Evolutionary conservation across 371 early-diverging fungal genomes (phyloP).

Genomic region (Apophysomyces elegans): DNA sequence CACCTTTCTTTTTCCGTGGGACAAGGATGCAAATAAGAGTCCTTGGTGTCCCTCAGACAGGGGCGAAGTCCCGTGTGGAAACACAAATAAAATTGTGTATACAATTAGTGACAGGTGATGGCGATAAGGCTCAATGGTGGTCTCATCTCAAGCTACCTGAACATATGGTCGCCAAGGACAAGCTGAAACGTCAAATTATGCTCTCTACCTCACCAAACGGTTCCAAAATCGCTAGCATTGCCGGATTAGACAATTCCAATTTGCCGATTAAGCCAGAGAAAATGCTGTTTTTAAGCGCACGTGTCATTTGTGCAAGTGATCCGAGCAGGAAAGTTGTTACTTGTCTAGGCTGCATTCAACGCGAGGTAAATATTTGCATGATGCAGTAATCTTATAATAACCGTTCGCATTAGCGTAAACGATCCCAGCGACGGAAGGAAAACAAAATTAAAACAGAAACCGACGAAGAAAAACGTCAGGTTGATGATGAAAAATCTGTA

Average conservation of each 20-base stretch:
- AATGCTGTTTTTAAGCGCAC: conserved; percentile 74
- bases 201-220: conserved; percentile 29
- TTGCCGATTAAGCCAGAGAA: conserved; percentile 39
- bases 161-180: conserved; percentile 81
- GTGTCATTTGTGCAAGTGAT: conserved; percentile 88
- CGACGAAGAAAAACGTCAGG: conserved; percentile 18
- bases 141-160: conserved; percentile 87
- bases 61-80: conserved; percentile 92
- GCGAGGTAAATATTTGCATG: conserved; percentile 60
- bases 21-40: conserved; percentile 60
- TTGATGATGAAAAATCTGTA: conserved; percentile 56
- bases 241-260: conserved; percentile 28
- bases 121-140: conserved; percentile 82
- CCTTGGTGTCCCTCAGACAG: conserved; percentile 77
- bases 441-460: conserved; percentile 39
- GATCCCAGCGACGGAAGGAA: conserved; percentile 60
- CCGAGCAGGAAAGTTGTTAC: conserved; percentile 76
- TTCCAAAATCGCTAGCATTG: conserved; percentile 18
- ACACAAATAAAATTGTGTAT: conserved; percentile 93
- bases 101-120: conserved; percentile 79
- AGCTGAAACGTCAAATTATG: conserved; percentile 40
- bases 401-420: conserved; percentile 38
- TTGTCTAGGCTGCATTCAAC: conserved; percentile 86
- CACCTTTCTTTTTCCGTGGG: not conserved
- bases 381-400: not conserved